Base-by-base conservation (phyloP, 352 stramenopile genomes). In the Pythium dissimile region DNA sequence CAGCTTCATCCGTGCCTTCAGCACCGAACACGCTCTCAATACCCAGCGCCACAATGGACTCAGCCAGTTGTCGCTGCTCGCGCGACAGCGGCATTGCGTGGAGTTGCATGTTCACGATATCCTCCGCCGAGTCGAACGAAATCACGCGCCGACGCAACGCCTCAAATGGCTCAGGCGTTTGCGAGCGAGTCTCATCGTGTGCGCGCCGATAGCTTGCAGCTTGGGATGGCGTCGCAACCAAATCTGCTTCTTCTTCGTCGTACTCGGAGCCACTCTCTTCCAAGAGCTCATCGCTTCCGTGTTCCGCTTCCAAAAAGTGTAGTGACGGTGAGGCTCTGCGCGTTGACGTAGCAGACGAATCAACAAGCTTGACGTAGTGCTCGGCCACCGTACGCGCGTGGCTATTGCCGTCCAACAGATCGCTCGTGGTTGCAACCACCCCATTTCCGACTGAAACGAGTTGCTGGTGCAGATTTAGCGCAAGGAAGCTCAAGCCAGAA, bases 391-490 rank as follows among this genome's bases (percentile, higher is more conserved):
- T 28, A 15, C 50, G 26, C 7, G 31, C 43, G 23, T 21, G 27
- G 16, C 15, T 18, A 23, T 38, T 10, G 31, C 31, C 26, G n/a
- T 32, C 21, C 4, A 21, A 5, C 9, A 73, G 34, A 32, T 73
- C 66, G 12, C 31, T 38, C 20, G 37, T 53, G 4, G 55, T 61
- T n/a, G 80, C 86, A 4, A 79, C 75, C 3, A 83, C 70, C n/a
- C 78, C 80, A 38, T 77, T 81, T 12, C 83, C 81, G 4, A 95
- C 76, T 3, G 81, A 90, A 59, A 95, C 73, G 41, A 92, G 68
- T 38, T 95, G 85, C 39, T 91, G 80, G 55, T 95, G 85, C 32
- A 95, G 62, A 31, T 95, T 95, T n/a, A 95, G 39, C 2, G 83
- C 79, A 20, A 95, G 44, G 42, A 92, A 95, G 41, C 83, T 73